A percentile compares a stretch with the other conserved stretches of the same genome.
Conservation (phyloP, 345 rosid species). For the Eucalyptus curtisii region DNA sequence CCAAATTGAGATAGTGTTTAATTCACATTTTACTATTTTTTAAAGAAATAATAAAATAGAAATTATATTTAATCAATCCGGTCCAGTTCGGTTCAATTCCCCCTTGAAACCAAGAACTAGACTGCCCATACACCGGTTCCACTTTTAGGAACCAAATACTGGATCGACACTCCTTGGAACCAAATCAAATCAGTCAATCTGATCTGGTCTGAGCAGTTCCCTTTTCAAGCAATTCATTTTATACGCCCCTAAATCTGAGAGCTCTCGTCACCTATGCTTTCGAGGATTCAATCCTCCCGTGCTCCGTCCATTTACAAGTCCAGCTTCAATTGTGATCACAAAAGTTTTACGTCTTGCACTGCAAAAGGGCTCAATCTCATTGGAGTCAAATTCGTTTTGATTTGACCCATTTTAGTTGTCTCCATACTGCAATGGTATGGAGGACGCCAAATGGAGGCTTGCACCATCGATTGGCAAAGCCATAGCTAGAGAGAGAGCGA, state of each 20-base stretch:
- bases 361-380: neutral
- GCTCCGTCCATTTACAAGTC: neutral
- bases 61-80: no score
- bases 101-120: no score
- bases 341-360: neutral
- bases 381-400: neutral
- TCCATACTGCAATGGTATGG: neutral
- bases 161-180: no score
- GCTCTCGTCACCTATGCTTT: neutral
- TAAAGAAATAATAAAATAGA: no score
- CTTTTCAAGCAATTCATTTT: no score
- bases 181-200: fast-evolving
- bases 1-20: no score
- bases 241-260: neutral
- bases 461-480: neutral
- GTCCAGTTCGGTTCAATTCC: no score
- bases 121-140: no score
- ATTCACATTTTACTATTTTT: no score
- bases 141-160: no score
- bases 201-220: fast-evolving
- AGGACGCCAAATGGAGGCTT: neutral
- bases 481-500: neutral
- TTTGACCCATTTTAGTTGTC: neutral
- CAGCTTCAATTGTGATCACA: neutral
- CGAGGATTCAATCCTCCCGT: neutral